Percentiles rank a stretch among this genome's conserved stretches.
Conservation (phyloP, 257 asterid species). For the Cruciata laevipes region DNA sequence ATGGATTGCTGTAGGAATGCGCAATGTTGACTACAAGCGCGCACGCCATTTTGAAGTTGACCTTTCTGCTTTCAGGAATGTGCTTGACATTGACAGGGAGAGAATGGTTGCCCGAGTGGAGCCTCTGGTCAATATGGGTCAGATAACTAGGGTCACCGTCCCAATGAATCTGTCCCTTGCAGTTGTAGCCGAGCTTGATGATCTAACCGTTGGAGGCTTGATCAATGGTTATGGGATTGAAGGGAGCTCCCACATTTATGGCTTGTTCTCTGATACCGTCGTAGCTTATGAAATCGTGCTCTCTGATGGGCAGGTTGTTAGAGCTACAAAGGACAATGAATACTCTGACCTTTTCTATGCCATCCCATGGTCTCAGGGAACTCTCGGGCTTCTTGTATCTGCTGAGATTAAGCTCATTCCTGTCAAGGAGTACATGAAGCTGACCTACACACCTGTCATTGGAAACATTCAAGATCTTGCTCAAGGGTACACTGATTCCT, state of each 20-base stretch:
- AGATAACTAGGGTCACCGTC: constrained; percentile 73
- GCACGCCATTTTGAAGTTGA: constrained; percentile 94
- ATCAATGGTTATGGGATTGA: constrained; percentile 94
- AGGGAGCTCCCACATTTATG: constrained; percentile 93
- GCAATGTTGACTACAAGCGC: constrained; percentile 86
- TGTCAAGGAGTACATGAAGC: constrained; percentile 78
- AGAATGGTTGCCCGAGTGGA: constrained; percentile 84
- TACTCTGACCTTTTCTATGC: constrained; percentile 84
- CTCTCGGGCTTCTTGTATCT: constrained; percentile 81
- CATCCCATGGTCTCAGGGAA: constrained; percentile 99
- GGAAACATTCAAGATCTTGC: constrained; percentile 74
- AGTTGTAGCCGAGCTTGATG: constrained; percentile 95
- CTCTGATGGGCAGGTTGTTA: constrained; percentile 73
- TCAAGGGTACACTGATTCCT: constrained; percentile 72
- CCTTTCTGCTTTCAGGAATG: constrained; percentile 75
- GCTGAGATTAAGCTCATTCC: constrained; percentile 96
- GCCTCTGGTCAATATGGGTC: constrained; percentile 97
- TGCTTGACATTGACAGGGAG: constrained; percentile 64
- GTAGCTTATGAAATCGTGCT: constrained; percentile 83
- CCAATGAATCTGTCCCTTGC: constrained; percentile 86
- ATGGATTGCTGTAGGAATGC: constrained; percentile 79
- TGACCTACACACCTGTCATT: constrained; percentile 74
- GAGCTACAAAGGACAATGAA: constrained; percentile 91
- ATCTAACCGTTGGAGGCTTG: constrained; percentile 93
- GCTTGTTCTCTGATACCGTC: constrained; percentile 87